Evolutionary conservation across 257 asterid genomes (phyloP).

Genomic region (Solanum tacnaense): DNA sequence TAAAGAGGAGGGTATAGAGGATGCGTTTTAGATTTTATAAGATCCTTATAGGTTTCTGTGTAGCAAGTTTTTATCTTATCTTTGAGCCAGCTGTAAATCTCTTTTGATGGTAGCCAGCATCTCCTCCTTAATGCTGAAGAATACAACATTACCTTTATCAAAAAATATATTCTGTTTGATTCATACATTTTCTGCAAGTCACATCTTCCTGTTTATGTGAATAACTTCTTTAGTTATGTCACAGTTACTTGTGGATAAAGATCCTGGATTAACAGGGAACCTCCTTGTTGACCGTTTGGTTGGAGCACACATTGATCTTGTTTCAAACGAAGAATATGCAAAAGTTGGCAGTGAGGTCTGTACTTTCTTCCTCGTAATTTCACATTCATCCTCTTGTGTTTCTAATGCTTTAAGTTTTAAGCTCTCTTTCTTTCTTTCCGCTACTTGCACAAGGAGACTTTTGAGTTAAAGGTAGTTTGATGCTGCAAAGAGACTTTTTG

Average conservation of each 20-base stretch:
- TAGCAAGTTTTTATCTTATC: neutral
- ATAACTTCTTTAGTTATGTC: constrained; percentile 4
- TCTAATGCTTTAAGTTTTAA: neutral
- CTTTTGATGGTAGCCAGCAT: neutral
- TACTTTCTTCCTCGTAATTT: neutral
- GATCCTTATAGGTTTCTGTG: neutral
- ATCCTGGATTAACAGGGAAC: constrained; percentile 96
- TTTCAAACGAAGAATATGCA: constrained; percentile 86
- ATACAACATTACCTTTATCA: neutral
- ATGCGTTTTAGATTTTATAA: neutral
- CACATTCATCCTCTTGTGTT: neutral
- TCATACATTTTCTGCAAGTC: neutral
- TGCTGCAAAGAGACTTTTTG: neutral
- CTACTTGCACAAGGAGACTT: neutral
- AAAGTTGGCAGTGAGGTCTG: constrained; percentile 71
- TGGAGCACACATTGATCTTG: constrained; percentile 91
- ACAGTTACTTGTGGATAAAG: constrained; percentile 72
- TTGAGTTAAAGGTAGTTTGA: neutral
- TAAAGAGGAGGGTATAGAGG: neutral
- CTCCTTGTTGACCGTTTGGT: constrained; percentile 90
- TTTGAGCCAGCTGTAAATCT: neutral
- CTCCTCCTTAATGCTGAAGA: neutral
- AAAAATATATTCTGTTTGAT: neutral
- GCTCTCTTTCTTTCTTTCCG: neutral
- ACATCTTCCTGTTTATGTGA: neutral